Conservation (phyloP, 371 early-diverging fungal genomes). For the Haplosporangium sp. region DNA sequence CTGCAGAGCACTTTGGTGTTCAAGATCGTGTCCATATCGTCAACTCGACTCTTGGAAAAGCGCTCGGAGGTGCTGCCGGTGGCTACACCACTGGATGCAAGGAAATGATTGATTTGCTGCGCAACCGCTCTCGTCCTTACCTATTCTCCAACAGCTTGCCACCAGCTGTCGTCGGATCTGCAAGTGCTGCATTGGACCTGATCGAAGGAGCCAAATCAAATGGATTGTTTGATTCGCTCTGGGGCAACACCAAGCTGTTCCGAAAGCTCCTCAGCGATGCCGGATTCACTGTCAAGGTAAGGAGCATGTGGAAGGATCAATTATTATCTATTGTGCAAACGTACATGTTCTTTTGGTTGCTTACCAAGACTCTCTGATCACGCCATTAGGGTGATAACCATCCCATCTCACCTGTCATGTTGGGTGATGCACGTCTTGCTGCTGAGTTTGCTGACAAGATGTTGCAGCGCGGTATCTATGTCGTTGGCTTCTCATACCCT, state of each 20-base stretch:
- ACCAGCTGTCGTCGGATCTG: conserved; percentile 74
- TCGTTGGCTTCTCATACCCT: conserved; percentile 73
- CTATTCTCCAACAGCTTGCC: conserved; percentile 74
- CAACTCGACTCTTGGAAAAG: conserved; percentile 75
- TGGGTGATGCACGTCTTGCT: conserved; percentile 70
- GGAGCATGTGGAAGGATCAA: not conserved
- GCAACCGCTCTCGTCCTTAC: conserved; percentile 70
- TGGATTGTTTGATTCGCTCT: conserved; percentile 60
- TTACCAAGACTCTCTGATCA: not conserved
- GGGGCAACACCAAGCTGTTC: conserved; percentile 66
- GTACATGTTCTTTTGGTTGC: not conserved
- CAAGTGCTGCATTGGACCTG: conserved; percentile 67
- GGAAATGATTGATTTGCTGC: conserved; percentile 62
- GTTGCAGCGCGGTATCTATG: conserved; percentile 69
- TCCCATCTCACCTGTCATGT: conserved; percentile 72
- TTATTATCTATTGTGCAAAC: not conserved
- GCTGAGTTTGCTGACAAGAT: conserved; percentile 66
- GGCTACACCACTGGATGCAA: conserved; percentile 70
- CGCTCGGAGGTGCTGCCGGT: conserved; percentile 73
- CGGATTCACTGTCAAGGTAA: conserved; percentile 64
- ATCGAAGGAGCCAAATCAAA: conserved; percentile 55
- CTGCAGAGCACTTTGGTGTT: conserved; percentile 69
- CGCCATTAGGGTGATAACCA: conserved; percentile 63
- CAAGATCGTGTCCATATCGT: conserved; percentile 68
- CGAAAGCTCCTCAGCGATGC: conserved; percentile 61